Evolutionary conservation across 768 basidiomycete genomes (phyloP).

Genomic region (Suillus tomentosus): DNA sequence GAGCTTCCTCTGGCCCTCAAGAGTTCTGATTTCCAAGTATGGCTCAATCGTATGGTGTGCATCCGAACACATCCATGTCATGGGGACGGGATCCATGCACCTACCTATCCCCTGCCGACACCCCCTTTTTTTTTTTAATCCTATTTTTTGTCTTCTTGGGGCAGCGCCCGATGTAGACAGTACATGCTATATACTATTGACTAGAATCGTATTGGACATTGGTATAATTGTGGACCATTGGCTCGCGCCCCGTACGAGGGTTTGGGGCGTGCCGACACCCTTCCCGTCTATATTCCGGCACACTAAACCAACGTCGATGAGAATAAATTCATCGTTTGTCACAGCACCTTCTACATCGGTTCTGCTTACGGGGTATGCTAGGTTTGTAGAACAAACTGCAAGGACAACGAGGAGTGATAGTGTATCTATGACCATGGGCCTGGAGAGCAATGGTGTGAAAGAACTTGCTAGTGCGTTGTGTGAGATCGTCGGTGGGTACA

Average conservation of each 20-base stretch:
- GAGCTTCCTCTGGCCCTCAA: neutral
- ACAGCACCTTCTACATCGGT: slow-evolving; percentile 41
- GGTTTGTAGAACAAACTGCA: slow-evolving; percentile 46
- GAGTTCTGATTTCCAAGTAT: neutral
- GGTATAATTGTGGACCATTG: too few species aligned
- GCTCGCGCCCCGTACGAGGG: too few species aligned
- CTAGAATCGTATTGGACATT: too few species aligned
- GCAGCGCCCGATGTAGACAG: too few species aligned
- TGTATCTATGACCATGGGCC: slow-evolving; percentile 35
- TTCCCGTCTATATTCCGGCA: slow-evolving; percentile 50
- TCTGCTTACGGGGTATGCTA: slow-evolving; percentile 53
- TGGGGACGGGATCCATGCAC: slow-evolving; percentile 44
- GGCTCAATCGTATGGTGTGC: neutral
- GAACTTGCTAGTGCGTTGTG: slow-evolving; percentile 61
- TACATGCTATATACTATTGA: too few species aligned
- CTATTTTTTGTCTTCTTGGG: too few species aligned
- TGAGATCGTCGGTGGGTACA: slow-evolving; percentile 54
- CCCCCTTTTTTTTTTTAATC: too few species aligned
- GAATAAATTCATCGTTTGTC: slow-evolving; percentile 47
- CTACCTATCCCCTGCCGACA: slow-evolving; percentile 57
- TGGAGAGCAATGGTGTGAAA: slow-evolving; percentile 56
- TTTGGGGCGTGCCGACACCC: slow-evolving; percentile 61
- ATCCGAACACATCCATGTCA: slow-evolving; percentile 12
- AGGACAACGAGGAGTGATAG: slow-evolving; percentile 37
- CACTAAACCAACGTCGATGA: slow-evolving; percentile 19